Evolutionary conservation across 2,329 filamentous ascomycete genomes (phyloP).

Genomic region (Furcasterigmium sp.): DNA sequence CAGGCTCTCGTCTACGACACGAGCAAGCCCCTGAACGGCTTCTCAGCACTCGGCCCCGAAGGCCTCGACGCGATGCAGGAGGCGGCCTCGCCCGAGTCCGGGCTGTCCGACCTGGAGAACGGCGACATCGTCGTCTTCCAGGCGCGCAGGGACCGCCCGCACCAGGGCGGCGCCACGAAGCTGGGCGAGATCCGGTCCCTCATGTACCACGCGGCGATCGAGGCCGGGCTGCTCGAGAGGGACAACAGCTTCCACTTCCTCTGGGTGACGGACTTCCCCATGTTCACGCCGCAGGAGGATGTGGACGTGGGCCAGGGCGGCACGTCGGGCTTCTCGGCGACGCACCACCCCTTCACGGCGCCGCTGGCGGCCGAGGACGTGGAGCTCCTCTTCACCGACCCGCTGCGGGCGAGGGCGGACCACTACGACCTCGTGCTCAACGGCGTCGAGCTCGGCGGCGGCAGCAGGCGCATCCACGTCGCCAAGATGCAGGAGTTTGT

Average conservation of each 20-base stretch:
- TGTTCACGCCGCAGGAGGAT: constrained; percentile 72
- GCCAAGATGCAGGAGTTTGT: constrained; percentile 79
- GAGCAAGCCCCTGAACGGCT: constrained; percentile 67
- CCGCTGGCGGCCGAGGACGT: constrained; percentile 69
- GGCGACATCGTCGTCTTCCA: constrained; percentile 81
- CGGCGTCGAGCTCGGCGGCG: constrained; percentile 88
- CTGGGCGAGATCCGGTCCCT: constrained; percentile 69
- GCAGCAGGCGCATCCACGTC: constrained; percentile 86
- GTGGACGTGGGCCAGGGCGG: constrained; percentile 76
- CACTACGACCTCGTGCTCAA: constrained; percentile 97
- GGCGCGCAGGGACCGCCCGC: constrained; percentile 61
- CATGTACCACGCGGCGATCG: constrained; percentile 64
- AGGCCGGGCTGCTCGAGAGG: constrained; percentile 48
- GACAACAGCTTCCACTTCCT: constrained; percentile 58
- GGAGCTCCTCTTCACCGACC: constrained; percentile 66
- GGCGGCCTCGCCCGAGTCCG: constrained; percentile 14
- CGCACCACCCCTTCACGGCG: constrained; percentile 94
- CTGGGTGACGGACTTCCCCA: constrained; percentile 88
- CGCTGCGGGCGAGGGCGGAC: constrained; percentile 69
- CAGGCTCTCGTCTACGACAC: constrained; percentile 73
- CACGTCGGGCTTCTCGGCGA: constrained; percentile 72
- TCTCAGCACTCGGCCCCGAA: constrained; percentile 63
- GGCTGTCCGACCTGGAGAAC: constrained; percentile 42
- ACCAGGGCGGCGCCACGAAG: constrained; percentile 65
- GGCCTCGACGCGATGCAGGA: constrained; percentile 22